Evolutionary conservation across 2,329 filamentous ascomycete genomes (phyloP).

Genomic region (Corinectria fuckeliana): DNA sequence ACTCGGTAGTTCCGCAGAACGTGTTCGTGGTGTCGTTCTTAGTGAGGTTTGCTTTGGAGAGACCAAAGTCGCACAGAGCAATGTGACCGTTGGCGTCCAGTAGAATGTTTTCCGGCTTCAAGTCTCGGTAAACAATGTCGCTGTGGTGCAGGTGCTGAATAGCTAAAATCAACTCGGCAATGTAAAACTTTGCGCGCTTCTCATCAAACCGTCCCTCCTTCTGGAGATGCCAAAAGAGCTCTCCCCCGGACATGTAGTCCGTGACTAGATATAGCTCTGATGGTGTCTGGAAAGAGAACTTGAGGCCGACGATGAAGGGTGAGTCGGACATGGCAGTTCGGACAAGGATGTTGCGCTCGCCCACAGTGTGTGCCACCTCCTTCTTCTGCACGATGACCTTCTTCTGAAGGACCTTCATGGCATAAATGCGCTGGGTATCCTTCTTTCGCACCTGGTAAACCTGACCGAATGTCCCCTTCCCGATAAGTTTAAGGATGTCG

Average conservation of each 20-base stretch:
- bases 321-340: constrained; percentile 95
- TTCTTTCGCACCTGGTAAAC: constrained; percentile 98
- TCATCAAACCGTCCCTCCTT: constrained; percentile 97
- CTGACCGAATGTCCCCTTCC: constrained; percentile 97
- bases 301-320: constrained; percentile 95
- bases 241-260: constrained; percentile 98
- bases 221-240: constrained; percentile 98
- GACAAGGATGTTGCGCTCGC: constrained; percentile 95
- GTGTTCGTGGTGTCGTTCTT: constrained; percentile 99
- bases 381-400: constrained; percentile 99
- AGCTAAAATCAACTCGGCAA: constrained; percentile 93
- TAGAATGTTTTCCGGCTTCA: constrained; percentile 97
- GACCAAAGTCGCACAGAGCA: constrained; percentile 93
- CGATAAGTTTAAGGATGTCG: constrained; percentile 93
- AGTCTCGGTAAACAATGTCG: constrained; percentile 95
- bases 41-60: constrained; percentile 96
- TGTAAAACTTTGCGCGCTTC: constrained; percentile 96
- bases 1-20: constrained; percentile 98
- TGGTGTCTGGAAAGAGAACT: constrained; percentile 98
- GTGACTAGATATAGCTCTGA: constrained; percentile 98
- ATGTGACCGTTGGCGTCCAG: constrained; percentile 98
- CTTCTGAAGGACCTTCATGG: constrained; percentile 99
- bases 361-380: constrained; percentile 95
- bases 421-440: constrained; percentile 94
- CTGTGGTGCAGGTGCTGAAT: constrained; percentile 95